Percentiles rank a stretch among this genome's conserved stretches.
Evolutionary conservation across 164 flowering plant species (phyloP).

Genomic region (Tinospora cordifolia): DNA sequence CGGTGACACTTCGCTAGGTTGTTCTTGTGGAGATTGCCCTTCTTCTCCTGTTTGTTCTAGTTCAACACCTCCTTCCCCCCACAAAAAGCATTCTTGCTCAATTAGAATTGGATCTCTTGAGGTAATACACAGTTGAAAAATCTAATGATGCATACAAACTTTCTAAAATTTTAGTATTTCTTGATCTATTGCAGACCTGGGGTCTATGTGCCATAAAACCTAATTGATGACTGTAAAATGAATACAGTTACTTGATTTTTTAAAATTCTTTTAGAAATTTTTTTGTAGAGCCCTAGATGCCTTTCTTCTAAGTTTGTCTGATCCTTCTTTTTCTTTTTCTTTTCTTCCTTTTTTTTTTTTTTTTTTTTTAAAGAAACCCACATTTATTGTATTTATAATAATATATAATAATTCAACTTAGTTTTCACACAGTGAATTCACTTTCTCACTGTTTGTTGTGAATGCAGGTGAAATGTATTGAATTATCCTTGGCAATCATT

Average conservation of each 20-base stretch:
- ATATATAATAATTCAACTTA: too few species aligned
- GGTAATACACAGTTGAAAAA: constrained; percentile 30
- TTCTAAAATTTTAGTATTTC: not conserved
- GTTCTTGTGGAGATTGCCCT: constrained; percentile 99
- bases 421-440: not conserved
- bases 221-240: not conserved
- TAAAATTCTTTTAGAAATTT: not conserved
- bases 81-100: constrained; percentile 48
- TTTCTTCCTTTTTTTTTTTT: too few species aligned
- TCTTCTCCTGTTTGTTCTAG: constrained; percentile 61
- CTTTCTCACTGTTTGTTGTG: constrained; percentile 13
- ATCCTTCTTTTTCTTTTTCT: too few species aligned
- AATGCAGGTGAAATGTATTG: constrained; percentile 87
- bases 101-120: constrained; percentile 66
- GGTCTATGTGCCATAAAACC: not conserved
- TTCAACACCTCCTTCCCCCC: constrained; percentile 45
- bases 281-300: not conserved
- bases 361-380: too few species aligned
- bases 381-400: too few species aligned
- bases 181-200: not conserved
- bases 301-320: not conserved
- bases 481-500: constrained; percentile 54
- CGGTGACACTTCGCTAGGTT: constrained; percentile 83
- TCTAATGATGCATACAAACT: not conserved
- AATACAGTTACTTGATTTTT: not conserved